These are phyloP conservation scores for Limnomonas spitsbergensis DNA, from an alignment of 139 green algal species.

Conservation along the genomic window DNA sequence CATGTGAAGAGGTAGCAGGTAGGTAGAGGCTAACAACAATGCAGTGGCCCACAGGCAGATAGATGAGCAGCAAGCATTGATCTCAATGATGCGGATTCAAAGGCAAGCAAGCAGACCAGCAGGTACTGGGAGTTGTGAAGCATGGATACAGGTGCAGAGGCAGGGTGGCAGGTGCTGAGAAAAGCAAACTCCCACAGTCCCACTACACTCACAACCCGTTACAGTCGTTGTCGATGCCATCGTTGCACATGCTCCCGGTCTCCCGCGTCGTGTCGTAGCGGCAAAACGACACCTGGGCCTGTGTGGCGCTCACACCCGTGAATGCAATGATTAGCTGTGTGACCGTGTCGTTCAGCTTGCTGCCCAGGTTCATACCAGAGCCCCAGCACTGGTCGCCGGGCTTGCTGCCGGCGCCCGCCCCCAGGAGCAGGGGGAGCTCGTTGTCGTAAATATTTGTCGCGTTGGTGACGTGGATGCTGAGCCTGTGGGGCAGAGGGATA, in stretches of 20 bases:
- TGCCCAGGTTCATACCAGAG: neutral
- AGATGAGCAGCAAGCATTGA: too few relatives aligned
- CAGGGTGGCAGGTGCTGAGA: too few relatives aligned
- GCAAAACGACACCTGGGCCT: constrained; percentile 1
- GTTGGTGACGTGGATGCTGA: constrained; percentile 13
- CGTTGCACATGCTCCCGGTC: constrained; percentile 13
- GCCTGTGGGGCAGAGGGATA: too few relatives aligned
- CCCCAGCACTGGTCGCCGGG: neutral
- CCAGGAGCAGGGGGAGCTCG: neutral
- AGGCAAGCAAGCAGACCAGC: too few relatives aligned
- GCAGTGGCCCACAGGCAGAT: too few relatives aligned
- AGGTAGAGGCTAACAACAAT: too few relatives aligned
- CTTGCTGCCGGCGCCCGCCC: neutral
- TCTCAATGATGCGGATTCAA: too few relatives aligned
- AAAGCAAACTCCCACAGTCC: too few relatives aligned
- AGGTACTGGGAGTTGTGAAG: too few relatives aligned
- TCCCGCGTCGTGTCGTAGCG: constrained; percentile 10
- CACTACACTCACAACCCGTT: constrained; percentile 19
- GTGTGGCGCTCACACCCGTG: neutral
- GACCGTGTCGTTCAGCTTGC: neutral
- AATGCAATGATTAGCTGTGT: constrained; percentile 7
- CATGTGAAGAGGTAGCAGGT: too few relatives aligned
- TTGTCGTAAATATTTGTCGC: constrained; percentile 9
- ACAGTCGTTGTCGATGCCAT: constrained; percentile 31
- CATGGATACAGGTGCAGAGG: too few relatives aligned